Conservation (phyloP, 2,329 filamentous ascomycete species). For the Trichoderma afroharzianum region DNA sequence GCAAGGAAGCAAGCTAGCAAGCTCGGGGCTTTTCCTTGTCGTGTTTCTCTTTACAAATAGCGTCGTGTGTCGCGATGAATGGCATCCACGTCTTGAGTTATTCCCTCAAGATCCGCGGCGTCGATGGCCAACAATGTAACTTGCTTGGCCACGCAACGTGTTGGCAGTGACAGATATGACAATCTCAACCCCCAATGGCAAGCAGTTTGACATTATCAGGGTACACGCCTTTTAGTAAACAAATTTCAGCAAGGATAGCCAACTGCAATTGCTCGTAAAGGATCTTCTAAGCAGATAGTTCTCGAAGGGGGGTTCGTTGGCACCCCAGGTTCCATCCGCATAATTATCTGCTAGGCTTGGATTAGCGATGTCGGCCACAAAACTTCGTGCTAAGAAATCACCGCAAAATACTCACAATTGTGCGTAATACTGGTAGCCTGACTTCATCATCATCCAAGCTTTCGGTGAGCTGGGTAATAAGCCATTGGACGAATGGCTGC, state of each 20-base stretch:
- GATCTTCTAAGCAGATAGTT: background rate
- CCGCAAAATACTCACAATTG: background rate
- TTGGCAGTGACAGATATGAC: background rate
- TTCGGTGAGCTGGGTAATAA: background rate
- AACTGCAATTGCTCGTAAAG: background rate
- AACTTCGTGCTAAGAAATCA: background rate
- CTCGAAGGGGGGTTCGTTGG: background rate
- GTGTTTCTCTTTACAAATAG: background rate
- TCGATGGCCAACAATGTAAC: background rate
- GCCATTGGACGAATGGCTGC: background rate
- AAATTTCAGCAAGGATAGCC: background rate
- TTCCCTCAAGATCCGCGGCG: background rate
- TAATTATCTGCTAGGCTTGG: background rate
- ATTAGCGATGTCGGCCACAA: background rate
- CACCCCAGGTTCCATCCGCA: background rate
- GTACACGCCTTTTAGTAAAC: background rate
- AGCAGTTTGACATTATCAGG: background rate
- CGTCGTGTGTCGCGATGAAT: background rate
- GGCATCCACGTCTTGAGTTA: background rate
- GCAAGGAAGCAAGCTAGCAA: background rate
- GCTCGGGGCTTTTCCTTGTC: background rate
- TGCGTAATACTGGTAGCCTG: background rate
- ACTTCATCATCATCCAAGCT: background rate
- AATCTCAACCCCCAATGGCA: background rate
- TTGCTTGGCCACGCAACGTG: background rate